Evolutionary conservation across 331 rosid genomes (phyloP).

Genomic region (Arachis monticola): DNA sequence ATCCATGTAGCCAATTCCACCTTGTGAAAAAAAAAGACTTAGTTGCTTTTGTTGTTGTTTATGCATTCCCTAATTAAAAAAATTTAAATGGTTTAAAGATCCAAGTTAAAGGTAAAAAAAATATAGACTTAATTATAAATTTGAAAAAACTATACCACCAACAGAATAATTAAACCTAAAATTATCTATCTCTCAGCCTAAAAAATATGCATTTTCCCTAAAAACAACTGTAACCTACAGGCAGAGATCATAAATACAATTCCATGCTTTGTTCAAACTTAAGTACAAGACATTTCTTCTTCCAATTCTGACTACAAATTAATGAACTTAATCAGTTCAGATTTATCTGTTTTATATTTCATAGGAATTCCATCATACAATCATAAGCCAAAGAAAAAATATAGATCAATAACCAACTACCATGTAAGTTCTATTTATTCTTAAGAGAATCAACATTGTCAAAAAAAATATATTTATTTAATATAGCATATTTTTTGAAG

Average conservation of each 20-base stretch:
- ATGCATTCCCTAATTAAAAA: background rate
- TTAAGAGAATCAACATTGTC: background rate
- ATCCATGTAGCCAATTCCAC: too few relatives aligned
- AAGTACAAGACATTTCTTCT: background rate
- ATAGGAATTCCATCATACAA: background rate
- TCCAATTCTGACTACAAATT: background rate
- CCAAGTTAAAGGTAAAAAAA: too few relatives aligned
- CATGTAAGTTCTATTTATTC: background rate
- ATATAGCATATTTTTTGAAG: constrained; percentile 27
- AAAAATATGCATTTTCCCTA: background rate
- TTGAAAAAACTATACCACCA: too few relatives aligned
- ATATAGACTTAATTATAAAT: too few relatives aligned
- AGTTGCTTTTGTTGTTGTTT: background rate
- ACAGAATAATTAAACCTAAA: background rate
- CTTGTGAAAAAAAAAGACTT: too few relatives aligned
- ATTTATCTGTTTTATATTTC: background rate
- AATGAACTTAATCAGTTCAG: constrained; percentile 13
- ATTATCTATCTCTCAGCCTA: background rate
- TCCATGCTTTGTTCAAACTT: background rate
- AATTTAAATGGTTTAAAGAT: too few relatives aligned
- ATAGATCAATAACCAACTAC: background rate
- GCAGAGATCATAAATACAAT: background rate
- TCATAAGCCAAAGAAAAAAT: background rate
- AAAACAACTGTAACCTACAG: background rate
- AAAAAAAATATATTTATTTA: background rate